A percentile compares a stretch with the other conserved stretches of the same genome.
These are phyloP conservation scores for Delphinella strobiligena DNA, from an alignment of 2,329 filamentous ascomycete genomes.

Conservation along the genomic window DNA sequence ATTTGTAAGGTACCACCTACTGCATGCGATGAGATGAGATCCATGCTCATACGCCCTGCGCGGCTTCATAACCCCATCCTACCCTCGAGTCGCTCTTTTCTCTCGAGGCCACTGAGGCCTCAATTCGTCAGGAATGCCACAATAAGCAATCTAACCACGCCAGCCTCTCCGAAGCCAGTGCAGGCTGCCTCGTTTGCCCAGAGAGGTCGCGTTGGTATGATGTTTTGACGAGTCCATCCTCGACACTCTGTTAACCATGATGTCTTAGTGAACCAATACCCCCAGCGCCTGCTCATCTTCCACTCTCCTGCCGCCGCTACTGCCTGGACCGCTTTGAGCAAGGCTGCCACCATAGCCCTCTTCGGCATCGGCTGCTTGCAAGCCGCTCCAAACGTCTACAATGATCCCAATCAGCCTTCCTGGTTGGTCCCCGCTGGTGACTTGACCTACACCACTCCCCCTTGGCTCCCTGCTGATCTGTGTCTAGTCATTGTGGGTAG, in stretches of 20 bases:
- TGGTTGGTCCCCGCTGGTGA: conserved; percentile 31
- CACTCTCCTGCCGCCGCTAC: conserved; percentile 58
- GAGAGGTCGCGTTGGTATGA: not conserved
- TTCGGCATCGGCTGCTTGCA: conserved; percentile 55
- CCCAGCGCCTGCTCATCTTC: conserved; percentile 56
- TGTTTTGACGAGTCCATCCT: no score
- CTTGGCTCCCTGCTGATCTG: conserved; percentile 2
- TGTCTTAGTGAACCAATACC: conserved; percentile 35
- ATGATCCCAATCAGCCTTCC: conserved; percentile 28
- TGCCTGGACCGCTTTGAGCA: conserved; percentile 57
- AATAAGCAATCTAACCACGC: no score
- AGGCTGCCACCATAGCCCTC: conserved; percentile 58
- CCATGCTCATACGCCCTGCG: not conserved
- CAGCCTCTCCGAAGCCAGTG: not conserved
- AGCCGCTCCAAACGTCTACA: conserved; percentile 46
- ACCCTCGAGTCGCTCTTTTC: not conserved
- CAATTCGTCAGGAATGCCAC: no score
- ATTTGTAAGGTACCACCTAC: no score
- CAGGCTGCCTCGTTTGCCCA: not conserved
- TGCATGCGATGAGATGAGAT: not conserved
- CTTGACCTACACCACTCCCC: not conserved
- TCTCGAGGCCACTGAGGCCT: no score
- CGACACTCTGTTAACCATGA: no score
- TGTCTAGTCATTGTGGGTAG: conserved; percentile 45
- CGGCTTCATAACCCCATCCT: not conserved